Conservation (phyloP, 164 flowering plant species). For the Piper longum region DNA sequence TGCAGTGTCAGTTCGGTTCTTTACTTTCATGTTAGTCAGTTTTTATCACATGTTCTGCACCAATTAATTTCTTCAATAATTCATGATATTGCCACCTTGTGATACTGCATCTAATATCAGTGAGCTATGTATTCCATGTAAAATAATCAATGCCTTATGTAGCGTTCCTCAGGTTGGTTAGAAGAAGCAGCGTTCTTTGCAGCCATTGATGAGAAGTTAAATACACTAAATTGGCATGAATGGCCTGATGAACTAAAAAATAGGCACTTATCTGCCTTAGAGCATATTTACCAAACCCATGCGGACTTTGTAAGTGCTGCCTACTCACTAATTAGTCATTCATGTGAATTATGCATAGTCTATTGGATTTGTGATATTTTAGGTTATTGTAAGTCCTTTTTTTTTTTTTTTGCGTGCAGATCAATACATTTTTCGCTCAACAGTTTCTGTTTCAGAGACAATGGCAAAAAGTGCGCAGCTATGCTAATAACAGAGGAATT, state of each 20-base stretch:
- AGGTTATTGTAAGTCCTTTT: background rate
- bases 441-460: conserved; percentile 95
- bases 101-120: too few species aligned
- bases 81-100: too few species aligned
- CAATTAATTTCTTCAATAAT: too few species aligned
- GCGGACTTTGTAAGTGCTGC: conserved; percentile 54
- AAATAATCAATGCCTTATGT: too few species aligned
- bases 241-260: conserved; percentile 90
- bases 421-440: conserved; percentile 67
- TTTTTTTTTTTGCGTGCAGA: conserved; percentile 28
- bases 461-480: conserved; percentile 79
- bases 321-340: background rate
- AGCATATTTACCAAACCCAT: conserved; percentile 52
- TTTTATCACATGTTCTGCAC: too few species aligned
- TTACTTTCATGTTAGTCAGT: too few species aligned
- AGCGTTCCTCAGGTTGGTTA: conserved; percentile 63
- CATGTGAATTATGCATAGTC: background rate
- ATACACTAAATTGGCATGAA: conserved; percentile 65
- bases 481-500: conserved; percentile 67
- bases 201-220: conserved; percentile 56
- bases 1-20: too few species aligned
- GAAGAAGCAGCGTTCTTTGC: conserved; percentile 97
- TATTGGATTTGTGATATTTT: background rate
- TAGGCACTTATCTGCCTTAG: conserved; percentile 82
- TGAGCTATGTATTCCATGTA: too few species aligned